Evolutionary conservation across 208 protist species (phyloP).

Genomic region (Leishmania mexicana): DNA sequence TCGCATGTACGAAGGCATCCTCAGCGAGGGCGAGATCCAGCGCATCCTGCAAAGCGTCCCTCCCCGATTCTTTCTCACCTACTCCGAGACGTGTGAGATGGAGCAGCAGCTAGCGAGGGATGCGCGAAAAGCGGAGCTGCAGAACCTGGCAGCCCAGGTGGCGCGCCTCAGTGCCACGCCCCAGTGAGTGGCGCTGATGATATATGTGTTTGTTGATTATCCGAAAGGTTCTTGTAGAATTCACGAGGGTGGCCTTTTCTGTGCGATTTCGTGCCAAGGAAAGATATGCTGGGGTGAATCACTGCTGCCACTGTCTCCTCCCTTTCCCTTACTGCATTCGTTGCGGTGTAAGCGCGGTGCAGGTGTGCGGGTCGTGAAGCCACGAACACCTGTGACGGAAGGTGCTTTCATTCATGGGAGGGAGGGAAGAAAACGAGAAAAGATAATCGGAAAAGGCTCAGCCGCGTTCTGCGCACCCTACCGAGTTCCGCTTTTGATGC

Average conservation of each 20-base stretch:
- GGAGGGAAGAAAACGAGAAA: background rate
- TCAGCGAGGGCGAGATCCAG: slow-evolving; percentile 80
- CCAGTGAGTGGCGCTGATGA: background rate
- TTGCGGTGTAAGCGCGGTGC: background rate
- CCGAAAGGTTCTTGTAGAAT: background rate
- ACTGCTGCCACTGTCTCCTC: background rate
- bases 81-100: slow-evolving; percentile 62
- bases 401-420: background rate
- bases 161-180: background rate
- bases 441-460: background rate
- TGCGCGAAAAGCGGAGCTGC: slow-evolving; percentile 46
- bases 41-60: slow-evolving; percentile 74
- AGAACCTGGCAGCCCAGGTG: slow-evolving; percentile 35
- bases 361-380: too few species aligned
- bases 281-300: background rate
- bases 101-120: slow-evolving; percentile 42
- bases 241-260: background rate
- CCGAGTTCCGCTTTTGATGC: background rate
- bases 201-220: background rate
- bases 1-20: slow-evolving; percentile 64
- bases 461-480: background rate
- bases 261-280: background rate
- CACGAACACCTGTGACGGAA: background rate
- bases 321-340: background rate
- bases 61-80: slow-evolving; percentile 69